Evolutionary conservation across 345 rosid genomes (phyloP).

Genomic region (Xanthoceras sorbifolium): DNA sequence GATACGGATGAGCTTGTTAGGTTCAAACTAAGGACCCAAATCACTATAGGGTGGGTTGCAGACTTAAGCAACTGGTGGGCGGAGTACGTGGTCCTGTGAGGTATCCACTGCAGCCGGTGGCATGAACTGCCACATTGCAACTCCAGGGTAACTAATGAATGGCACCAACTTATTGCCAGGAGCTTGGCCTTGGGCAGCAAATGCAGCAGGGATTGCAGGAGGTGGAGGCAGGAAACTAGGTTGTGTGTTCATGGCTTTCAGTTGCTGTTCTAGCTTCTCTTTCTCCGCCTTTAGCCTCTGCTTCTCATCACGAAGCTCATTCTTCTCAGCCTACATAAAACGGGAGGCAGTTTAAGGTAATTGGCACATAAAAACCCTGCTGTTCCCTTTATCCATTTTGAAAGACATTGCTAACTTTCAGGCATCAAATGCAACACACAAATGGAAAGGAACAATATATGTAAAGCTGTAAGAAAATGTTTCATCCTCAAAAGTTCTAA

Average conservation of each 20-base stretch:
- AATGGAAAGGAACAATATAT: not conserved
- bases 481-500: not conserved
- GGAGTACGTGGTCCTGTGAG: slow-evolving; percentile 94
- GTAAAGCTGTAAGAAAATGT: not conserved
- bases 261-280: slow-evolving; percentile 70
- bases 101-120: slow-evolving; percentile 95
- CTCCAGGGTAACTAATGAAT: slow-evolving; percentile 86
- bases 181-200: slow-evolving; percentile 79
- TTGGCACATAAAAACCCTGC: not conserved
- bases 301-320: slow-evolving; percentile 76
- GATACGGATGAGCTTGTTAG: slow-evolving; percentile 43
- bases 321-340: slow-evolving; percentile 71
- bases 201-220: slow-evolving; percentile 63
- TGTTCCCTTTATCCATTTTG: not conserved
- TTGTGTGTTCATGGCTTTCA: slow-evolving; percentile 62
- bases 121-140: slow-evolving; percentile 99
- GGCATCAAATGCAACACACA: not conserved
- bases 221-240: slow-evolving; percentile 66
- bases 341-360: slow-evolving; percentile 1
- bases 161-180: slow-evolving; percentile 92
- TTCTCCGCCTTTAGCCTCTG: slow-evolving; percentile 62
- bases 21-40: slow-evolving; percentile 45
- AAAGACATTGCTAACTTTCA: not conserved
- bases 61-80: slow-evolving; percentile 80
- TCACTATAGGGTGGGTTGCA: slow-evolving; percentile 20